Base-by-base conservation (phyloP, 352 stramenopile genomes). In the Phytopythium kandeliae region DNA sequence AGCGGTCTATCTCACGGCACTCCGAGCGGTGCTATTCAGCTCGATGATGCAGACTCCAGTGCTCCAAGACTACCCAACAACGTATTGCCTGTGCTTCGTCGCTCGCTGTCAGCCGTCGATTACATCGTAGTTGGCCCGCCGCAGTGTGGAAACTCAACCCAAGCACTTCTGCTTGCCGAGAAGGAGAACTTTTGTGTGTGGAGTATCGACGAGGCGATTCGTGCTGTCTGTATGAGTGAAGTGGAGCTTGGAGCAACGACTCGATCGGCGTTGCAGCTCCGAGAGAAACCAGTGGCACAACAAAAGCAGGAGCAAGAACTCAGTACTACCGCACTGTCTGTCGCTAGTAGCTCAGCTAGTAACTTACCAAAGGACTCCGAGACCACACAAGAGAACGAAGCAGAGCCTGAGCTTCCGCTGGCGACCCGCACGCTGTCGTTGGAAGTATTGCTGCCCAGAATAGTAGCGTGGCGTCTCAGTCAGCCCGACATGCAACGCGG, bases 121-220 rank as follows among this genome's bases (percentile, higher is more conserved):
- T 89, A 94, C 54, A 62, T 97, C 48, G 48, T 97, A 16, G 42
- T 95, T 6, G 88, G 89, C 0, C 86, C 88, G 21, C 73, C 82
- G 21, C 63, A 67, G 8, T 91, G 68, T 21, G 88, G 89, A 2
- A 92, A 90, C 28, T 82, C 79, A 7, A 93, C 86, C 5, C 78
- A 95, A 19, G 82, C 85, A 21, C 68, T 69, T 25, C 57, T 89
- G 38, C 60, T 97, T 8, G 78, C 68, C 8, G 66, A 95, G 31
- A 86, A 86, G 11, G 78, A 96, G 58, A 69, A 73, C 22, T 17
- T 94, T 13, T 21, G 17, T 16, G 58, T 87, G 6, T 86, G 86
- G 69, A 88, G 60, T 2, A 81, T 97, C 42, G 79, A 96, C 49
- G 68, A 80, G 8, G 72, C 87, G 2, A 62, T 97, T 13, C 53